phyloP scores from a whole-genome alignment of 192 early-diverging fungal species.

The Paraglomus occultum region DNA sequence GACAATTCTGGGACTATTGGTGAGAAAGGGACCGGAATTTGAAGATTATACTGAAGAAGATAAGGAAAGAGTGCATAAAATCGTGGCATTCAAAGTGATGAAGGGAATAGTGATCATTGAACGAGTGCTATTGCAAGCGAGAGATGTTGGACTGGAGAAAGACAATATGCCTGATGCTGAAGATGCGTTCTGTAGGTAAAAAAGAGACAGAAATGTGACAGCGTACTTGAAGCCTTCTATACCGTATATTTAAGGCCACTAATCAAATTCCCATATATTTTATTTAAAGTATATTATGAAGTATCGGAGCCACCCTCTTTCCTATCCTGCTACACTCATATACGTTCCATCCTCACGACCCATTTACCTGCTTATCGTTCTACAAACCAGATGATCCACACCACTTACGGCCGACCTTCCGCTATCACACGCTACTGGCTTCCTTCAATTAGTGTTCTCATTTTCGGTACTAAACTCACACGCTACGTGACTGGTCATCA shows the following conservation, averaged over 20 bases:
- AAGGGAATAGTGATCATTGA: slow-evolving; percentile 16
- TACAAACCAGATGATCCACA: slow-evolving; percentile 33
- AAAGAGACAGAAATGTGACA: neutral
- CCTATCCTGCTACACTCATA: slow-evolving; percentile 23
- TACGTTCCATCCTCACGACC: slow-evolving; percentile 38
- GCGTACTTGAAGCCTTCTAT: neutral
- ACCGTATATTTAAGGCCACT: slow-evolving; percentile 1
- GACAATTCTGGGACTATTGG: slow-evolving; percentile 60
- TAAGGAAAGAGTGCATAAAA: neutral
- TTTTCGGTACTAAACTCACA: slow-evolving; percentile 47
- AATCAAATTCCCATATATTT: no score
- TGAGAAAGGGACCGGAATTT: slow-evolving; percentile 46
- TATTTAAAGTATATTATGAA: slow-evolving; percentile 22
- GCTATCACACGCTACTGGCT: slow-evolving; percentile 68
- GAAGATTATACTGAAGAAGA: slow-evolving; percentile 4
- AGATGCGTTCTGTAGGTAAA: slow-evolving; percentile 31
- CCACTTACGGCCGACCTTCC: slow-evolving; percentile 55
- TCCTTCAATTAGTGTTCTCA: slow-evolving; percentile 43
- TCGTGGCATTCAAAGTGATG: slow-evolving; percentile 22
- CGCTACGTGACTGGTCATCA: slow-evolving; percentile 46
- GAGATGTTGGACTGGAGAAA: slow-evolving; percentile 12
- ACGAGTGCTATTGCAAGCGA: slow-evolving; percentile 8
- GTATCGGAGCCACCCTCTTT: slow-evolving; percentile 21
- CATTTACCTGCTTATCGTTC: slow-evolving; percentile 38
- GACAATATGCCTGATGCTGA: slow-evolving; percentile 25